These are phyloP conservation scores for Guadua angustifolia DNA, from an alignment of 176 grass and related monocot species.

Conservation along the genomic window DNA sequence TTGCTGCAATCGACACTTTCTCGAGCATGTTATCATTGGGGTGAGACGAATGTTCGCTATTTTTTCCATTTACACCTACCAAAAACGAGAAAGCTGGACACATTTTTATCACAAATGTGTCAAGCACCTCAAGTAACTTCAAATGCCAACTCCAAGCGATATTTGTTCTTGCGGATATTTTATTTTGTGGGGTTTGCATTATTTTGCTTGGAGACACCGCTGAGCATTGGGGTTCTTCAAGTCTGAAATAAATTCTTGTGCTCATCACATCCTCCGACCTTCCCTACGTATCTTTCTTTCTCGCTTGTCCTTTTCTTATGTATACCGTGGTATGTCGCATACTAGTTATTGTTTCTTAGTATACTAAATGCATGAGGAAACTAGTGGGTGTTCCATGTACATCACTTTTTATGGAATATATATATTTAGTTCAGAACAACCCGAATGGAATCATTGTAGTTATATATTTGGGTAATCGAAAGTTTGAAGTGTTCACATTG, in stretches of 20 bases:
- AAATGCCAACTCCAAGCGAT: slow-evolving; percentile 4
- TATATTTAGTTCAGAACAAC: not conserved
- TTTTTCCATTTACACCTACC: not conserved
- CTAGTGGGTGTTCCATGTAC: not conserved
- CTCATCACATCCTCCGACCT: not conserved
- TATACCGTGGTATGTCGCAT: not conserved
- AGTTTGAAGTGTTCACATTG: not conserved
- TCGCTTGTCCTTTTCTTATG: not conserved
- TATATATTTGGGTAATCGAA: not conserved
- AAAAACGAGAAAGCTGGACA: not conserved
- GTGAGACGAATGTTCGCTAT: slow-evolving; percentile 47
- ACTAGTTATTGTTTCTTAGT: slow-evolving; percentile 15
- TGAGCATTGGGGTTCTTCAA: slow-evolving; percentile 92
- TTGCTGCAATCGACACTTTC: slow-evolving; percentile 85
- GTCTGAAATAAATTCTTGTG: slow-evolving; percentile 53
- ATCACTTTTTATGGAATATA: not conserved
- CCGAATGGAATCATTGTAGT: not conserved
- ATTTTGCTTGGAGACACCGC: slow-evolving; percentile 90
- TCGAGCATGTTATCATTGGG: slow-evolving; percentile 80
- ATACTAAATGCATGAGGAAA: slow-evolving; percentile 11
- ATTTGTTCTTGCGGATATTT: slow-evolving; percentile 67
- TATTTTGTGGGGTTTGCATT: slow-evolving; percentile 84
- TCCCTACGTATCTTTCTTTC: not conserved
- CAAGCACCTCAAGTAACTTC: not conserved
- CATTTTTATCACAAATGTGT: slow-evolving; percentile 11